Percentiles rank a stretch among this genome's conserved stretches.
phyloP scores from a whole-genome alignment of 257 asterid genomes.

The Agastache rugosa region DNA sequence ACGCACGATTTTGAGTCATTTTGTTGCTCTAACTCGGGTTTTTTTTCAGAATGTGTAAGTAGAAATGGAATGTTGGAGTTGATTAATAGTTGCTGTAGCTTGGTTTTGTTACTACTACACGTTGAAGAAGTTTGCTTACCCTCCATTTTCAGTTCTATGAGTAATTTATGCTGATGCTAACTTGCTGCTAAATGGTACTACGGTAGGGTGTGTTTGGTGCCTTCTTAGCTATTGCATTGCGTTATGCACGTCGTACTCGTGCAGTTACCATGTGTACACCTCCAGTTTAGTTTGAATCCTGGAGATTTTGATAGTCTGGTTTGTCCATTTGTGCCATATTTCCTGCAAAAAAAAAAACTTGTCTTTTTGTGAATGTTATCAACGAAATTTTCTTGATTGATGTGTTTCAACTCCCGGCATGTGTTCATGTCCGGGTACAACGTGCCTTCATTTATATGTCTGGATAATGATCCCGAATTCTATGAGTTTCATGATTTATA shows the following conservation, averaged over 20 bases:
- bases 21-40: slow-evolving; percentile 12
- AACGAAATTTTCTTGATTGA: neutral
- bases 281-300: neutral
- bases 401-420: neutral
- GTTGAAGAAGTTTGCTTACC: neutral
- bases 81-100: neutral
- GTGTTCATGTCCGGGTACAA: neutral
- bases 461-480: neutral
- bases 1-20: neutral
- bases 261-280: neutral
- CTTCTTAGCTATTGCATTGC: slow-evolving; percentile 17
- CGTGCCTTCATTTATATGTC: neutral
- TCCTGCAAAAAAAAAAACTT: neutral
- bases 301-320: slow-evolving; percentile 10
- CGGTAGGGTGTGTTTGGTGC: neutral
- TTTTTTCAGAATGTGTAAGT: slow-evolving; percentile 17
- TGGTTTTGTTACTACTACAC: neutral
- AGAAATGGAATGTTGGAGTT: neutral
- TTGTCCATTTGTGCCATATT: neutral
- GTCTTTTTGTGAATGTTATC: neutral
- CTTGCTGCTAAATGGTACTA: neutral
- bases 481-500: neutral
- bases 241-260: no score
- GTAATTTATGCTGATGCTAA: slow-evolving; percentile 6
- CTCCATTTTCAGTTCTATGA: neutral